Evolutionary conservation across 495 filamentous ascomycete species (phyloP), one percentile per base, ranked within the genome.

Genomic region (Xanthoparmelia taractica): DNA sequence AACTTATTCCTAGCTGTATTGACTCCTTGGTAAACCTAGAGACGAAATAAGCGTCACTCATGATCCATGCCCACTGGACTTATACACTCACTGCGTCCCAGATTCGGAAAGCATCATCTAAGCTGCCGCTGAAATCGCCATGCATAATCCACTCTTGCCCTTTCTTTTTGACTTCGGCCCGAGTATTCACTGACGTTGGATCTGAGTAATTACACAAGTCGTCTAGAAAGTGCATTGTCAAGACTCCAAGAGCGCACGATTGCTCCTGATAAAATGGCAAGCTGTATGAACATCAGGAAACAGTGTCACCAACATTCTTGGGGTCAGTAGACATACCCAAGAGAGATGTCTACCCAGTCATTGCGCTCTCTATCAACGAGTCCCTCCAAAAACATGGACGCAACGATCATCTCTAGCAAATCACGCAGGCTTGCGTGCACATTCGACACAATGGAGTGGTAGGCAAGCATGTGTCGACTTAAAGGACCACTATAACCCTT

Each of bases 401-500:
- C 82, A 31, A 91, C 73, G 36, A 88, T 80, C 64, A 89, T 87
- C 75, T 99, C 95, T 38, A 92, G 75, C 47, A 96, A 74, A 72
- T 93, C 93, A 60, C 94, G 82, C 63, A 94, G 77, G 45, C 84
- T 83, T 59, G 84, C 79, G 25, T 92, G 90, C 38, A 96, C 85
- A 63, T 88, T 85, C 11, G 85, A 85, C 45, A 88, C 86, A 64
- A 97, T 78, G 0, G 91, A 91, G 64, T 91, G 89, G 76, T 91
- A 97, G 36, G 86, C 87, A 15, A 97, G 80, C 50, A 97, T 79
- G 68, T 94, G 89, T 70, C 92, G 86, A 78, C 89, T 96, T 1
- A 99, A 79, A 0, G 94, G 94, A 1, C 94, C 94, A 31, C 94
- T 97, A 74, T 96, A 99, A 31, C 95, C 92, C 68, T 92, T 92